These are phyloP conservation scores for Blastomyces parvus DNA, from an alignment of 2,329 filamentous ascomycete genomes.

Conservation along the genomic window DNA sequence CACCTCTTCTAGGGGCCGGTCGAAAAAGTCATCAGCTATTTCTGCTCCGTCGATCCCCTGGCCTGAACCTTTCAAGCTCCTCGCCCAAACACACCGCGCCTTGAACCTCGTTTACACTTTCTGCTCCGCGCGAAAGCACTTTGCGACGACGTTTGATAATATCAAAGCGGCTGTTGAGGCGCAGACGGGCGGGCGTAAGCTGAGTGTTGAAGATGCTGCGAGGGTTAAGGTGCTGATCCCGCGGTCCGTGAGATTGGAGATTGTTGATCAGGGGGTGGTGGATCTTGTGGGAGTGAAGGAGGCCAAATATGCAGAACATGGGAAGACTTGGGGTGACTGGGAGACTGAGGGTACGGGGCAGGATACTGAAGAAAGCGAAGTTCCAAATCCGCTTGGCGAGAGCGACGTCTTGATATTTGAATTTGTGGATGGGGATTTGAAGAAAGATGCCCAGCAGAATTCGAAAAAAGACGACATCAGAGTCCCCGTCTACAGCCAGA, in stretches of 20 bases:
- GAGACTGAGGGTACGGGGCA: constrained; percentile 42
- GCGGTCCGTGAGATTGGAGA: constrained; percentile 68
- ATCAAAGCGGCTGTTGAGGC: constrained; percentile 76
- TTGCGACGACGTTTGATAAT: constrained; percentile 84
- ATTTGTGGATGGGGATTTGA: constrained; percentile 84
- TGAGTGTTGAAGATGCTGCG: constrained; percentile 71
- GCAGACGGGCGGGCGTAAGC: constrained; percentile 57
- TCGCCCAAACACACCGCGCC: constrained; percentile 70
- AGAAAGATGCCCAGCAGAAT: constrained; percentile 61
- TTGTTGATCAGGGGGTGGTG: constrained; percentile 74
- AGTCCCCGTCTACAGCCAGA: constrained; percentile 87
- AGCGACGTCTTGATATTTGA: constrained; percentile 79
- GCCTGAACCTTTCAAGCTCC: constrained; percentile 62
- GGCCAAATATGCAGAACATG: constrained; percentile 29
- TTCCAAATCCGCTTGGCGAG: constrained; percentile 30
- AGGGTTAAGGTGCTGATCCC: constrained; percentile 70
- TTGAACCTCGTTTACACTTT: constrained; percentile 93
- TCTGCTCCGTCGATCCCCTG: constrained; percentile 47
- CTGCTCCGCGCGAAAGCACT: constrained; percentile 82
- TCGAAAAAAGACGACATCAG: constrained; percentile 69
- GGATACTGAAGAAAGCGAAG: constrained; percentile 23
- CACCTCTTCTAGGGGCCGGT: not conserved
- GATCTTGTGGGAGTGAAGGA: constrained; percentile 60
- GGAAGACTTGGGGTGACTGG: constrained; percentile 46
- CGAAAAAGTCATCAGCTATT: constrained; percentile 18